Percentiles rank a stretch among this genome's conserved stretches.
These are phyloP conservation scores for Neofusicoccum sp. DNA, from an alignment of 2,329 filamentous ascomycete genomes.

Conservation along the genomic window DNA sequence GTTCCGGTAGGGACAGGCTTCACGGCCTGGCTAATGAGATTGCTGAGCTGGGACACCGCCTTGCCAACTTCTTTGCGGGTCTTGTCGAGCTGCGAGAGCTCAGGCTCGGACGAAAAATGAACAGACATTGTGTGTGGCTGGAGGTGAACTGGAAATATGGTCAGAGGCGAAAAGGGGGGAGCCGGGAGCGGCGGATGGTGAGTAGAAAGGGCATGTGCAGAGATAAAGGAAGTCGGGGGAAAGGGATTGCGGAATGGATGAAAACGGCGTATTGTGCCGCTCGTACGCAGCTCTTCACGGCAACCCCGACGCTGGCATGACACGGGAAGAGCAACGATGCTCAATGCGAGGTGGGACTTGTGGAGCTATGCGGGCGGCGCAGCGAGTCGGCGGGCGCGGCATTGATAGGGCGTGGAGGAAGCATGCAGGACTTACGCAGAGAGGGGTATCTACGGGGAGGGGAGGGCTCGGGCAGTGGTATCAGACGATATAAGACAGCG, in stretches of 20 bases:
- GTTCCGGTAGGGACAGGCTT: constrained; percentile 38
- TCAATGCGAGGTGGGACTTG: not conserved
- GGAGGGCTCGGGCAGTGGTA: not conserved
- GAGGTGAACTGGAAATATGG: not conserved
- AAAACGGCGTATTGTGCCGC: not conserved
- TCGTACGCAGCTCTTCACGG: not conserved
- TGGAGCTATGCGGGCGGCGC: not conserved
- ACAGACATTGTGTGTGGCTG: not conserved
- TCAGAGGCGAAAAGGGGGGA: not conserved
- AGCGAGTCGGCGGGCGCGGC: not conserved
- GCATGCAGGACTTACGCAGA: not conserved
- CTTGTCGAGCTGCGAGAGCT: constrained; percentile 18
- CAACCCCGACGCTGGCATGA: not conserved
- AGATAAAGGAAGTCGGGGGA: not conserved
- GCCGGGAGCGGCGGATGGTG: not conserved
- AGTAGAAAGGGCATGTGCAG: not conserved
- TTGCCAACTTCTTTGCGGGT: constrained; percentile 1
- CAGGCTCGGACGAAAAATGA: constrained; percentile 10
- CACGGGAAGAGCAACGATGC: not conserved
- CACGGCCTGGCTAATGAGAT: constrained; percentile 29
- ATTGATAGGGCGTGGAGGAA: not conserved
- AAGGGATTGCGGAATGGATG: not conserved
- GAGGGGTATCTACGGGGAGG: not conserved
- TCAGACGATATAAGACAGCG: not conserved
- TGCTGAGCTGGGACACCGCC: constrained; percentile 22